Evolutionary conservation across 2,329 filamentous ascomycete species (phyloP).

Genomic region (Xylaria sp.): DNA sequence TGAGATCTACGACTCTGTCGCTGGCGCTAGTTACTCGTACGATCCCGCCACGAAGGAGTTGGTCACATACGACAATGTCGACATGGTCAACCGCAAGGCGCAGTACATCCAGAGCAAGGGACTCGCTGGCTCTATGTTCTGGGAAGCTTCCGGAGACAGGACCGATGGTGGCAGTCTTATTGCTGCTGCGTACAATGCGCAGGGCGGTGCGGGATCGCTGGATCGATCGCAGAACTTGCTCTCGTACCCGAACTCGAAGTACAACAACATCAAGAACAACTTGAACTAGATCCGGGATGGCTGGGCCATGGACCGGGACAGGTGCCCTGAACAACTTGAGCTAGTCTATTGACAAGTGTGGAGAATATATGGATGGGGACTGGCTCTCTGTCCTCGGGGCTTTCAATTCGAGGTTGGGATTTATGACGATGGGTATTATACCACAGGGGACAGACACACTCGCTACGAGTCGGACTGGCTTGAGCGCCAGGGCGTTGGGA

Average conservation of each 20-base stretch:
- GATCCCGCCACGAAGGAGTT: conserved; percentile 55
- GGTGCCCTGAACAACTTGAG: neutral
- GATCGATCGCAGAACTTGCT: conserved; percentile 27
- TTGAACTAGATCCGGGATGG: conserved; percentile 11
- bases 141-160: conserved; percentile 70
- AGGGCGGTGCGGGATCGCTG: conserved; percentile 24
- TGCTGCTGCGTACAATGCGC: conserved; percentile 24
- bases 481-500: too few relatives aligned
- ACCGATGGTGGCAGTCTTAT: conserved; percentile 57
- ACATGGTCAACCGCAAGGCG: conserved; percentile 57
- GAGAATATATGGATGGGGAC: conserved; percentile 13
- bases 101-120: conserved; percentile 56
- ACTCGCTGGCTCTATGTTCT: conserved; percentile 78
- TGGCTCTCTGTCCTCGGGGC: conserved; percentile 12
- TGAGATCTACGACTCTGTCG: conserved; percentile 51
- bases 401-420: too few relatives aligned
- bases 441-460: neutral
- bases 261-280: conserved; percentile 30
- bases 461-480: too few relatives aligned
- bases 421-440: neutral
- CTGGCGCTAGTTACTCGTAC: conserved; percentile 66
- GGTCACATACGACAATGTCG: conserved; percentile 65
- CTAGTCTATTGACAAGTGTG: too few relatives aligned
- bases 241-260: conserved; percentile 28
- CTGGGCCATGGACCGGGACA: neutral